Conservation (phyloP, 176 grass and related monocot genomes). For the Chloris gayana region DNA sequence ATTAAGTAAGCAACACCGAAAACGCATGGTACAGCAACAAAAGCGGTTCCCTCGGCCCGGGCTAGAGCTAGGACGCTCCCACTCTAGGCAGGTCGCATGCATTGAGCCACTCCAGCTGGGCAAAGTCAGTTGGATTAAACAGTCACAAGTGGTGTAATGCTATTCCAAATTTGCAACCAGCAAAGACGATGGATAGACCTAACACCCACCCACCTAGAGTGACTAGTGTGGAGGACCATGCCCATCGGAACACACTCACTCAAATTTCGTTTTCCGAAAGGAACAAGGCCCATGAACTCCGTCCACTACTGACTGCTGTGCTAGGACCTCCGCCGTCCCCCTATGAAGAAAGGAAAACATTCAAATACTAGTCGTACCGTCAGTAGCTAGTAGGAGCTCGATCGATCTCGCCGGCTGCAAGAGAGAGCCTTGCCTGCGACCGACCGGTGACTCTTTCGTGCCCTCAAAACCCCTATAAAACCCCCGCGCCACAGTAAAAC, state of each 20-base stretch:
- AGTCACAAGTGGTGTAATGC: conserved; percentile 2
- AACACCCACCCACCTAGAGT: conserved; percentile 37
- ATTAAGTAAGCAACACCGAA: not conserved
- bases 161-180: conserved; percentile 35
- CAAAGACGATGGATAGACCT: conserved; percentile 3
- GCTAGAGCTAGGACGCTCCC: not conserved
- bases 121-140: too few species aligned
- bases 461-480: conserved; percentile 62
- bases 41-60: not conserved
- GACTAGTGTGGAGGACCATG: conserved; percentile 47
- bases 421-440: too few species aligned
- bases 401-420: not conserved
- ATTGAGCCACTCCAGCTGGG: too few species aligned
- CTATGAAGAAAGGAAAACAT: not conserved
- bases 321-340: too few species aligned
- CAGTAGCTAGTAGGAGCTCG: not conserved
- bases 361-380: not conserved
- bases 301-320: conserved; percentile 6
- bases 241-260: not conserved
- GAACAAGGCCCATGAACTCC: conserved; percentile 24
- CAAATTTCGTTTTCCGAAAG: conserved; percentile 16
- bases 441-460: too few species aligned
- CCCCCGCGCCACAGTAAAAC: conserved; percentile 38
- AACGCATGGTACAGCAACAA: not conserved
- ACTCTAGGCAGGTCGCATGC: not conserved